Percentiles rank a stretch among this genome's conserved stretches.
Conservation (phyloP, 768 basidiomycete genomes). For the Panaeolus papilionaceus region DNA sequence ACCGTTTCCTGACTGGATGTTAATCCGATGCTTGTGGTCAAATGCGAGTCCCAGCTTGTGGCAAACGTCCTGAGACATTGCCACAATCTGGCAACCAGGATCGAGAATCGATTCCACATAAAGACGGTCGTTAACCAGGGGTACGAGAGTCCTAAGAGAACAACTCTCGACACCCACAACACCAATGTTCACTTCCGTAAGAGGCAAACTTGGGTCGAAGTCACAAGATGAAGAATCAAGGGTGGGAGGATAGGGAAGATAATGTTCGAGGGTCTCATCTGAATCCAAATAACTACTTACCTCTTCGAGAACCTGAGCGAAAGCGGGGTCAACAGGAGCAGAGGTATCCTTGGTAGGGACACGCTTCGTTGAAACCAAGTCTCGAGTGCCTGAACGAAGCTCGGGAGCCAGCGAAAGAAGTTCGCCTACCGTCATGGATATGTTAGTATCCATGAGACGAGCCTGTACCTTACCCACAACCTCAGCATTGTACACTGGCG, state of each 20-base stretch:
- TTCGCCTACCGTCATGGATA: background rate
- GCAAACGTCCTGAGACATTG: constrained; percentile 31
- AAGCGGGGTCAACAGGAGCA: background rate
- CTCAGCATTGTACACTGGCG: background rate
- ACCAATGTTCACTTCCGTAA: too few species aligned
- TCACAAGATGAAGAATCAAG: too few species aligned
- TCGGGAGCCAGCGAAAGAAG: background rate
- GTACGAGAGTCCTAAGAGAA: background rate
- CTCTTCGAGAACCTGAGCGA: too few species aligned
- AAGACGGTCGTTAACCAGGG: constrained; percentile 23
- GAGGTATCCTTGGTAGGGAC: background rate
- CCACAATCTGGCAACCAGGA: constrained; percentile 33
- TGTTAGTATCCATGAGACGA: background rate
- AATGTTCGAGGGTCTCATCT: too few species aligned
- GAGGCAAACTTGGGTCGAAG: too few species aligned
- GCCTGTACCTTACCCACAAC: background rate
- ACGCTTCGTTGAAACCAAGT: background rate
- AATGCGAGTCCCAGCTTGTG: constrained; percentile 20
- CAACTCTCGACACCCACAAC: too few species aligned
- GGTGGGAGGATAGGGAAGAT: too few species aligned
- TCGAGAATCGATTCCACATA: constrained; percentile 29
- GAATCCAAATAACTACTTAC: too few species aligned
- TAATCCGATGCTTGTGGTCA: too few species aligned
- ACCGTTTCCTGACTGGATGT: too few species aligned
- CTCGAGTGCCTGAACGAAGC: background rate